Conservation (phyloP, 495 filamentous ascomycete genomes). For the Hypoxylon intermedium region DNA sequence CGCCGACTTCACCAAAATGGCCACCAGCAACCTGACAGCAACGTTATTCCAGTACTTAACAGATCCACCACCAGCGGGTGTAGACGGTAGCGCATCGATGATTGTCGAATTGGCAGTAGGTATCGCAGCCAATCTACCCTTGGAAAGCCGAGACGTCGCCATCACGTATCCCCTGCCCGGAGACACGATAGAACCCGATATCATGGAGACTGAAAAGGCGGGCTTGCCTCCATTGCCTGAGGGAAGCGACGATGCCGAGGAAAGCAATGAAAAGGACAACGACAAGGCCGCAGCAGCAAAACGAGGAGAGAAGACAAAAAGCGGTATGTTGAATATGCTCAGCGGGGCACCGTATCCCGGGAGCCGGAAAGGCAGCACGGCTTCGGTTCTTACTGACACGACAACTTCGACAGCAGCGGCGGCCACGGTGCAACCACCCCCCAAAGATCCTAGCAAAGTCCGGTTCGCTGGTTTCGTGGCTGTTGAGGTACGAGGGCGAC, state of each 20-base stretch:
- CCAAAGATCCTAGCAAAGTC: slow-evolving; percentile 63
- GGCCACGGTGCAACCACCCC: slow-evolving; percentile 23
- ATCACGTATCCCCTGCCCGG: slow-evolving; percentile 86
- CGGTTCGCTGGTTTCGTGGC: slow-evolving; percentile 85
- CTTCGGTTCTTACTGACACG: slow-evolving; percentile 44
- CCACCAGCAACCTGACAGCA: slow-evolving; percentile 74
- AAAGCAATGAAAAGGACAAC: slow-evolving; percentile 49
- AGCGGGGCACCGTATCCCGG: slow-evolving; percentile 39
- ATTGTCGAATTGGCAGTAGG: slow-evolving; percentile 91
- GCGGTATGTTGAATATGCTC: slow-evolving; percentile 44
- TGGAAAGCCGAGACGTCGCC: slow-evolving; percentile 89
- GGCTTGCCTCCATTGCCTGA: slow-evolving; percentile 71
- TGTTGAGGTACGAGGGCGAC: slow-evolving; percentile 83
- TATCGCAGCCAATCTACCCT: slow-evolving; percentile 83
- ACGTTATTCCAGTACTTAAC: slow-evolving; percentile 73
- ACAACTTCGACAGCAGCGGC: slow-evolving; percentile 50
- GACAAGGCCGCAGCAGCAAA: slow-evolving; percentile 54
- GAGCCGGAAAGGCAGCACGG: slow-evolving; percentile 49
- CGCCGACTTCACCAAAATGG: slow-evolving; percentile 67
- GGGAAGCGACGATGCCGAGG: slow-evolving; percentile 59
- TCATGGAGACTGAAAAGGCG: slow-evolving; percentile 85
- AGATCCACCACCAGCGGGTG: slow-evolving; percentile 75
- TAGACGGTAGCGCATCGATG: slow-evolving; percentile 83
- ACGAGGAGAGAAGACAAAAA: slow-evolving; percentile 48
- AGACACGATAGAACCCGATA: slow-evolving; percentile 63